Evolutionary conservation across 108 stramenopile genomes (phyloP), one percentile per base, ranked within the genome.

Genomic region (Cylindrotheca fusiformis): DNA sequence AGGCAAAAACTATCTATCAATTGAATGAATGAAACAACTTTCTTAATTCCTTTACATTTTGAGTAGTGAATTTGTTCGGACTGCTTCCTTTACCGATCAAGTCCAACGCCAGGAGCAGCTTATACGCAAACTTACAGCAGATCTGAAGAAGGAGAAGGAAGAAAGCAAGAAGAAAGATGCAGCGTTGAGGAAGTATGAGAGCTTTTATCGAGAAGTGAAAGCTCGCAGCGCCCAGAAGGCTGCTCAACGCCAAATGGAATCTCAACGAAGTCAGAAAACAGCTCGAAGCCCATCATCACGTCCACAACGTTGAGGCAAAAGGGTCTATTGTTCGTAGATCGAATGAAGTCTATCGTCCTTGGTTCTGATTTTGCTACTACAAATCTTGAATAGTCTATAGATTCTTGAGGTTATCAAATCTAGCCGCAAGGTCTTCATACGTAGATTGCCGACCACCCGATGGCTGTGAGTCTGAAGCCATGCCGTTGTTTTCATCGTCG

Each of bases 131-230:
- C 65, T 94, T 8, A 82, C 79, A 2, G 77, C 72, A 1, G 93
- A 94, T 50, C 62, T 94, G 27, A 74, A 83, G 30, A 86, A 89
- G 60, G 93, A 89, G 67, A 87, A 89, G 51, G 90, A 88, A 25
- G 89, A 94, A 49, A 71, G 73, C 31, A 89, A 83, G 56, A 89
- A 88, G 75, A 94, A 94, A 65, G 93, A 91, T 55, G 69, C 70
- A 17, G 86, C 88, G 3, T 69, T 94, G 20, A 72, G 81, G 48
- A 91, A 91, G 59, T 94, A 94, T 74, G 93, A 94, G 63, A 82
- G 60, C 10, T 94, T 94, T 51, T 94, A 94, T 62, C 60, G 81
- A 23, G 90, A 94, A 63, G 90, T 94, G 18, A 94, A 94, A 58
- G 86, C 86, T 4, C 58, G 86, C 14, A 91, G 90, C 64, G 93